Conservation (phyloP, 2,329 filamentous ascomycete genomes). For the Cladophialophora bantiana region DNA sequence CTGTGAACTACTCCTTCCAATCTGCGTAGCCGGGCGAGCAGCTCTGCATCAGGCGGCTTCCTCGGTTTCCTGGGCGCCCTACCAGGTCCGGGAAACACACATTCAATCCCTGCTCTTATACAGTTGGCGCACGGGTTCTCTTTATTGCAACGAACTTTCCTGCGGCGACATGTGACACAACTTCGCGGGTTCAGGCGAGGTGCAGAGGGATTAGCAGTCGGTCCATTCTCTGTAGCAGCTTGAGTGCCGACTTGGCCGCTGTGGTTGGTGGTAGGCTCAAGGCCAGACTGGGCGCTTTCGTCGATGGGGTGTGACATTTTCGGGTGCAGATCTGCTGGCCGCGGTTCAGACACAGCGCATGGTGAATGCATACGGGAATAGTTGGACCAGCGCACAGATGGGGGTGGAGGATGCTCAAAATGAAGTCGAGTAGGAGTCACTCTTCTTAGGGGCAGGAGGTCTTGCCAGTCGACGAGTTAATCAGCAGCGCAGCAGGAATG, state of each 20-base stretch:
- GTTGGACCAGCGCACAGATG: neutral
- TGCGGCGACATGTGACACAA: slow-evolving; percentile 56
- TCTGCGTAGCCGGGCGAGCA: slow-evolving; percentile 63
- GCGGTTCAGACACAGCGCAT: neutral
- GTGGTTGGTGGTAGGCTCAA: neutral
- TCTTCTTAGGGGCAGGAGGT: neutral
- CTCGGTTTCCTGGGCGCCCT: slow-evolving; percentile 65
- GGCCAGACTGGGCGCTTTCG: slow-evolving; percentile 6
- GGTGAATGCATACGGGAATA: no score
- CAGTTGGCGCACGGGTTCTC: slow-evolving; percentile 57
- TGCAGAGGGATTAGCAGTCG: slow-evolving; percentile 15
- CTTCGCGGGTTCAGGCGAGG: slow-evolving; percentile 49
- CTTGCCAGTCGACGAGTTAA: neutral
- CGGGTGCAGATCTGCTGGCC: neutral
- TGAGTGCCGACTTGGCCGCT: neutral
- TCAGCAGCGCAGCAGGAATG: neutral
- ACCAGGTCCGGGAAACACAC: slow-evolving; percentile 68
- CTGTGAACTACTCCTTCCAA: slow-evolving; percentile 68
- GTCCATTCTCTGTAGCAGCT: neutral
- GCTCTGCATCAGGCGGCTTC: slow-evolving; percentile 65
- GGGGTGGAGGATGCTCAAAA: neutral
- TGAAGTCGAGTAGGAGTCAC: neutral
- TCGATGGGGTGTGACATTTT: slow-evolving; percentile 17
- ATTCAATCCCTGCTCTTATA: slow-evolving; percentile 61
- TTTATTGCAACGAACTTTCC: slow-evolving; percentile 59